A percentile compares a stretch with the other conserved stretches of the same genome.
Evolutionary conservation across 1,139 yeast species (phyloP).

Genomic region (Yamadazyma friedrichii): DNA sequence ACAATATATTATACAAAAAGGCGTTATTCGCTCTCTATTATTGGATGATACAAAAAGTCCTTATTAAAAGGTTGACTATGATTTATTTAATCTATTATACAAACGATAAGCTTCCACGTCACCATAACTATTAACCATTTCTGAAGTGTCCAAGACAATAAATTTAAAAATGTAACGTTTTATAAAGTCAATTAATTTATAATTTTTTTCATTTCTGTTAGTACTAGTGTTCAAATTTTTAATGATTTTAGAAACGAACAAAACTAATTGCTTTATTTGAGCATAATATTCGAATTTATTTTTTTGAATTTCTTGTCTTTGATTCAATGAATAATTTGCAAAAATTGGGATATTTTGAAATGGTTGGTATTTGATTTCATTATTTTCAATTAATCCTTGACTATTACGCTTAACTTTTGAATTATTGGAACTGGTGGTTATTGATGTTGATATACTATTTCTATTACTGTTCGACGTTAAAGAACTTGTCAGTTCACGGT

Average conservation of each 20-base stretch:
- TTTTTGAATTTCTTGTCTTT: conserved; percentile 33
- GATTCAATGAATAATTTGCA: conserved; percentile 18
- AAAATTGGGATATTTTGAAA: conserved; percentile 10
- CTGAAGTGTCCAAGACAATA: conserved; percentile 37
- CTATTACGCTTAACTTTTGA: conserved; percentile 13
- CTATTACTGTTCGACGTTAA: conserved; percentile 23
- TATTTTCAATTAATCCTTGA: conserved; percentile 10
- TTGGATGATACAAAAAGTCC: not conserved
- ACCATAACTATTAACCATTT: conserved; percentile 38
- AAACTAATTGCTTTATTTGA: conserved; percentile 23
- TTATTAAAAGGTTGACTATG: not conserved
- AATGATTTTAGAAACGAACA: conserved; percentile 18
- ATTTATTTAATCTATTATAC: conserved; percentile 13
- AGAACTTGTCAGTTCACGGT: conserved; percentile 39
- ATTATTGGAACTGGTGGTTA: conserved; percentile 11
- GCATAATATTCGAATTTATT: conserved; percentile 38
- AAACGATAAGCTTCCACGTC: conserved; percentile 23
- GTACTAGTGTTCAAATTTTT: conserved; percentile 11
- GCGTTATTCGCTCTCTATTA: conserved; percentile 6
- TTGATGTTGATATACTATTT: conserved; percentile 21
- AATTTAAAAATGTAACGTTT: conserved; percentile 37
- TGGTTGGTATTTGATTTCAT: conserved; percentile 12
- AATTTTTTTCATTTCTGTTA: conserved; percentile 18
- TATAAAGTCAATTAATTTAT: conserved; percentile 37
- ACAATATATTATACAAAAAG: conserved; percentile 11